These are phyloP conservation scores for Colletotrichum caudatum DNA, from an alignment of 2,329 filamentous ascomycete species.

Conservation along the genomic window DNA sequence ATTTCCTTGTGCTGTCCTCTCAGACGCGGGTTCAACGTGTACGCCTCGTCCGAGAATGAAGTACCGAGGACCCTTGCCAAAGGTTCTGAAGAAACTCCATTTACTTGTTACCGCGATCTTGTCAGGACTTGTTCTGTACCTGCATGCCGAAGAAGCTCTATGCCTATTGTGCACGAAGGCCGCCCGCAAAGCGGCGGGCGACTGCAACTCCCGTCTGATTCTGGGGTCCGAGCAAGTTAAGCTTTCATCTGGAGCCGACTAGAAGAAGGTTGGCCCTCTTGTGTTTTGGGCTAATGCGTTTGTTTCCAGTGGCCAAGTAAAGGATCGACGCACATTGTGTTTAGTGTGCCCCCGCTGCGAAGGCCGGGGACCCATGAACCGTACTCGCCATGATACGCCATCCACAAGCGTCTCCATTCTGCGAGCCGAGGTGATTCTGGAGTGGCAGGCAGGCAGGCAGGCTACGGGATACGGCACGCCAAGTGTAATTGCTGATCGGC, in stretches of 20 bases:
- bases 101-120: constrained; percentile 5
- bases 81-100: not conserved
- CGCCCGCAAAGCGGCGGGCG: not conserved
- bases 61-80: constrained; percentile 13
- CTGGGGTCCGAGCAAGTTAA: constrained; percentile 2
- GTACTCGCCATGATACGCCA: constrained; percentile 11
- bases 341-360: constrained; percentile 11
- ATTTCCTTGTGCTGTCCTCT: constrained; percentile 26
- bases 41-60: constrained; percentile 7
- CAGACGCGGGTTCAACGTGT: constrained; percentile 9
- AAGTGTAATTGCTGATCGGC: constrained; percentile 11
- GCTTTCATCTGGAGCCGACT: constrained; percentile 10
- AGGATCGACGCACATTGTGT: constrained; percentile 25
- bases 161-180: constrained; percentile 1
- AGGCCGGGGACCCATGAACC: not conserved
- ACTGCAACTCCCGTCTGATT: constrained; percentile 25
- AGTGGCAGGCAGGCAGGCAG: too few species aligned
- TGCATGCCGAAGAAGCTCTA: not conserved
- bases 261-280: constrained; percentile 31
- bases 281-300: constrained; percentile 30
- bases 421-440: not conserved
- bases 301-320: constrained; percentile 13
- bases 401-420: not conserved
- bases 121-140: constrained; percentile 18
- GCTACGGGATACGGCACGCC: not conserved